Evolutionary conservation across 169 alveolate species (phyloP), one percentile per base, ranked within the genome.

Genomic region (Plasmodium gallinaceum): DNA sequence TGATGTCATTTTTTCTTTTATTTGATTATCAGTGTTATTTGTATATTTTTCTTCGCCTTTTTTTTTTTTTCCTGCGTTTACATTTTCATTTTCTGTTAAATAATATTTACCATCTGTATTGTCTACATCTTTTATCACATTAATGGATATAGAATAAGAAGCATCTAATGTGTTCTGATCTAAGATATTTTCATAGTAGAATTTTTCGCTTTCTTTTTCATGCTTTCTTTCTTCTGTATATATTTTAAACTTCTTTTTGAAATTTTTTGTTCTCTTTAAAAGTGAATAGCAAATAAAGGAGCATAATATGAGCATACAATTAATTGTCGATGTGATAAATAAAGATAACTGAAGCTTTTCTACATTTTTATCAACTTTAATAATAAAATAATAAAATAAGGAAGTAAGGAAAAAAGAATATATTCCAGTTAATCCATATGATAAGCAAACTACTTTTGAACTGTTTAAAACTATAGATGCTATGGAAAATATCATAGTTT

Each of bases 381-480:
- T 46, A n/a, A 80, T n/a, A 80, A 52, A 80, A 80, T 80, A 80
- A 18, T 66, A 80, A 80, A 80, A 80, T 5, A 71, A 66, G 0
- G 90, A 20, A 1, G 83, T 80, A 18, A 80, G 48, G 18, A 66
- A 39, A 51, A 80, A 52, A 32, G 83, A 80, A 12, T 80, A 80
- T 57, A 80, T 80, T 20, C 90, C 90, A 45, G 90, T 80, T 61
- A 80, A 18, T 39, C 90, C 90, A 57, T 80, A 80, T 12, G 90
- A 80, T 45, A 80, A 18, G 54, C 90, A 80, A 2, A 80, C 52
- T 16, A 80, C 73, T 42, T 80, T 68, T 9, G 90, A 80, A 71
- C 73, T 66, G 66, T 80, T 80, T 37, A 80, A 18, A 10, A 58
- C 74, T 10, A 80, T 80, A 37, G 90, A 54, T 1, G 90, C 60